Evolutionary conservation across 2,329 filamentous ascomycete species (phyloP), one percentile per base, ranked within the genome.

Genomic region (Colletotrichum godetiae): DNA sequence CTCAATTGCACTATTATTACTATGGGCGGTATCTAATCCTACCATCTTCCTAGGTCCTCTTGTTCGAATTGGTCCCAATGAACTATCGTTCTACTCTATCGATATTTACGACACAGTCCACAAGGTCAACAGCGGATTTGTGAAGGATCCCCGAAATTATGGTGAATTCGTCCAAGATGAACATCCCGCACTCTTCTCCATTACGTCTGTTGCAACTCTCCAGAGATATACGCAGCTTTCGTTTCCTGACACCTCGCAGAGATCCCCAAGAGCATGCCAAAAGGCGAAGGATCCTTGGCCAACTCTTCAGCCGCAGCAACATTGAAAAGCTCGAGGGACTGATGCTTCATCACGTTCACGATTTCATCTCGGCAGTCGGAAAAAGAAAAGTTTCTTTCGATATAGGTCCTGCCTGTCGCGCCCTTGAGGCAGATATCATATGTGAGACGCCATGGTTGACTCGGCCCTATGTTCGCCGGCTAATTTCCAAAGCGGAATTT

Each of bases 111-210:
- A 79, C 15, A 68, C 62, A 0, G 69, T 80, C 1, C 76, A 79
- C n/a, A 80, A 76, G 24, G 76, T 77, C 6, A 74, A 76, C 0
- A 77, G 78, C 29, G 75, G 69, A 19, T 80, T 76, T 13, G 62
- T 66, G 1, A 80, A 80, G 56, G 78, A 80, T 6, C 77, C 78
- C 0, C 67, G 77, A 4, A 76, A 75, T 0, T 80, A 80, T 68
- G 78, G 78, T 5, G 75, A 79, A 24, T 79, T 80, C 29, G 76
- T 80, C 0, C 78, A 79, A 68, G 78, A 75, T 37, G 77, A 77
- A 0, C 77, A 79, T 60, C 78, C 78, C 2, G 78, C 78, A 0
- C 73, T 80, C 0, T 80, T 80, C 37, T 80, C 78, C 0, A 76
- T 80, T 24, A 79, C 78, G 78, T 74, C 6, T 22, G 3, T 22